Conservation (phyloP, 495 filamentous ascomycete species). For the Cladorrhinum samala region DNA sequence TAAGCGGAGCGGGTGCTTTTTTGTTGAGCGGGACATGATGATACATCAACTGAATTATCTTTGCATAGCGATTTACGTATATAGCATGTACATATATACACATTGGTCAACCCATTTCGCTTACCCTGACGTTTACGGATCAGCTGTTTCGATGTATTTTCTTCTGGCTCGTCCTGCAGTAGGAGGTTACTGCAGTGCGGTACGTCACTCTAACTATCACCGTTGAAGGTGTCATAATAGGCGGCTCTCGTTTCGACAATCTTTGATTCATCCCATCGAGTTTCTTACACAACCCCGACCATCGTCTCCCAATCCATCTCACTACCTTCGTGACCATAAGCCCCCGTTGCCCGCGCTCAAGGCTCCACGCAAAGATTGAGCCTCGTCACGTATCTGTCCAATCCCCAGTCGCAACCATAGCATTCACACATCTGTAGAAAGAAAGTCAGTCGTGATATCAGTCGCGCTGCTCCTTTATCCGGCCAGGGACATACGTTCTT, state of each 20-base stretch:
- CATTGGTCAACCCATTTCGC: constrained; percentile 1
- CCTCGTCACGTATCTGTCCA: constrained; percentile 1
- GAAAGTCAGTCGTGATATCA: not conserved
- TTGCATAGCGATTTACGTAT: constrained; percentile 1
- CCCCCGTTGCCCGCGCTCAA: no score
- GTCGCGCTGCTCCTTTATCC: no score
- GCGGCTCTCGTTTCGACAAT: no score
- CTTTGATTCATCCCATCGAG: no score
- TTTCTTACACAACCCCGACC: no score
- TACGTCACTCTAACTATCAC: no score
- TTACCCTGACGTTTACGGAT: not conserved
- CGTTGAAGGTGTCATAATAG: no score
- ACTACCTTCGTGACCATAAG: no score
- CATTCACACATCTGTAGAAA: constrained; percentile 1
- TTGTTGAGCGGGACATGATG: not conserved
- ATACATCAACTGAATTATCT: constrained; percentile 8
- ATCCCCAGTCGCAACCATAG: constrained; percentile 3
- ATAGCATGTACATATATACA: constrained; percentile 1
- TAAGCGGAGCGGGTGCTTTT: not conserved
- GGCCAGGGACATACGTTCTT: constrained; percentile 6
- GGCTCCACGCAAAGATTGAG: not conserved
- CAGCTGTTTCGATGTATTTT: not conserved
- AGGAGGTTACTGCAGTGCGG: no score
- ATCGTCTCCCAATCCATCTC: no score
- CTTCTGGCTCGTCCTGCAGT: no score